Base-by-base conservation (phyloP, 768 basidiomycete genomes). In the Tylopilus intermedius region DNA sequence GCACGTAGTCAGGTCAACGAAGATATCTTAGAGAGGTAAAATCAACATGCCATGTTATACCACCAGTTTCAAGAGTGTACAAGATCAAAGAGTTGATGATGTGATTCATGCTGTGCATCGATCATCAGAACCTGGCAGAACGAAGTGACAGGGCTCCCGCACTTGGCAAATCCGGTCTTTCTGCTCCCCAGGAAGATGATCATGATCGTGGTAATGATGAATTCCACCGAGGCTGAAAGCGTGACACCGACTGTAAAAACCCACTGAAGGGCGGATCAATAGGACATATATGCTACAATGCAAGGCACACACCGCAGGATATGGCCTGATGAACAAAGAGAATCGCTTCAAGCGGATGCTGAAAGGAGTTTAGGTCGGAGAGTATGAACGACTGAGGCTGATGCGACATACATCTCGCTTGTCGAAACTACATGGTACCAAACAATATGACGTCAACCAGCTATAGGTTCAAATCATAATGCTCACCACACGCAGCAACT, bases 21-120 rank as follows among this genome's bases (percentile, higher is more conserved):
- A 29, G 6, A 21, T 15, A 24, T 24, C 2, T 24, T 4, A 1
- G 5, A 10, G 15, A 2, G 21, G 35, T 18, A 1, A 2, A 24
- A 29, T 15, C 5, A 21, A 58, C 58, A 3, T 51, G 72, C 75
- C 72, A 74, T 22, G 80, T 81, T 15, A 81, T 39, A 2, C 74
- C 62, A 35, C 80, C 80, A 15, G 75, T 79, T 56, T 82, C 80
- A 32, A 82, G 70, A 0, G 79, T 75, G 50, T 81, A 81, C 2
- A 78, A 54, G 49, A 81, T 77, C 55, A 81, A 58, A 0, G 69
- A 64, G 53, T 81, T 79, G 38, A 82, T 69, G 24, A 80, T 60
- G 35, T 73, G 70, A 47, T 79, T 76, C 65, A 81, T 67, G 51
- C 79, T 80, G 46, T 15, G 2, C 4, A 30, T 18, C 1, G 1